phyloP scores from a whole-genome alignment of 2,329 filamentous ascomycete species.

The Hypoxylon sp. region DNA sequence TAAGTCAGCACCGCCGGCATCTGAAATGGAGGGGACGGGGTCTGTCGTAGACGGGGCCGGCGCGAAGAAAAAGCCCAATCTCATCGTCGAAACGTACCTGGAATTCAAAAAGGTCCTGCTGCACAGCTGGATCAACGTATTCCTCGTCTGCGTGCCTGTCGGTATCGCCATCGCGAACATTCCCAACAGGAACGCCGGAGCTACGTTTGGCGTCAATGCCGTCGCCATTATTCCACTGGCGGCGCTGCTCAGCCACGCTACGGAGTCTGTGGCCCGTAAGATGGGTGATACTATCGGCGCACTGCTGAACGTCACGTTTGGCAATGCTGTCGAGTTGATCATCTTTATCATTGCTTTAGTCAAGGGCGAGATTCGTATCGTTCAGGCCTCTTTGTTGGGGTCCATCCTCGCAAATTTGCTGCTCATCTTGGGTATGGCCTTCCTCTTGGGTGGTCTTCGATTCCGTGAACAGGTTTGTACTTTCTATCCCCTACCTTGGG shows the following conservation, averaged over 20 bases:
- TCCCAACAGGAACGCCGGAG: constrained; percentile 64
- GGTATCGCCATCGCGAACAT: constrained; percentile 75
- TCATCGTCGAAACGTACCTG: constrained; percentile 55
- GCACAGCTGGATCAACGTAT: constrained; percentile 81
- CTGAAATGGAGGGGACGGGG: constrained; percentile 67
- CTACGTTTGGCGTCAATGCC: constrained; percentile 80
- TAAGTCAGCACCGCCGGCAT: constrained; percentile 54
- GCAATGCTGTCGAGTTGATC: constrained; percentile 83
- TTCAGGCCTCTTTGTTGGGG: constrained; percentile 89
- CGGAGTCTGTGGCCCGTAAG: constrained; percentile 78
- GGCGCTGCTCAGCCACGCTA: constrained; percentile 77
- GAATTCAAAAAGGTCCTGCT: constrained; percentile 72
- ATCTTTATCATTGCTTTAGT: constrained; percentile 80
- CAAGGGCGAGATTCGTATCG: constrained; percentile 88
- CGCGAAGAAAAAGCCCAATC: constrained; percentile 47
- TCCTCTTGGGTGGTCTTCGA: constrained; percentile 85
- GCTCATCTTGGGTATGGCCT: constrained; percentile 91
- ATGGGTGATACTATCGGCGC: constrained; percentile 80
- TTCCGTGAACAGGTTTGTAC: constrained; percentile 82
- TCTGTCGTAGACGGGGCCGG: constrained; percentile 62
- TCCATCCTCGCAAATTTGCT: constrained; percentile 91
- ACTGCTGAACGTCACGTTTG: constrained; percentile 81
- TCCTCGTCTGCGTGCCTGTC: constrained; percentile 81
- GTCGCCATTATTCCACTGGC: constrained; percentile 81
- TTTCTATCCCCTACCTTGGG: not conserved